Base-by-base conservation (phyloP, 352 stramenopile species). In the Globisporangium viniferum region DNA sequence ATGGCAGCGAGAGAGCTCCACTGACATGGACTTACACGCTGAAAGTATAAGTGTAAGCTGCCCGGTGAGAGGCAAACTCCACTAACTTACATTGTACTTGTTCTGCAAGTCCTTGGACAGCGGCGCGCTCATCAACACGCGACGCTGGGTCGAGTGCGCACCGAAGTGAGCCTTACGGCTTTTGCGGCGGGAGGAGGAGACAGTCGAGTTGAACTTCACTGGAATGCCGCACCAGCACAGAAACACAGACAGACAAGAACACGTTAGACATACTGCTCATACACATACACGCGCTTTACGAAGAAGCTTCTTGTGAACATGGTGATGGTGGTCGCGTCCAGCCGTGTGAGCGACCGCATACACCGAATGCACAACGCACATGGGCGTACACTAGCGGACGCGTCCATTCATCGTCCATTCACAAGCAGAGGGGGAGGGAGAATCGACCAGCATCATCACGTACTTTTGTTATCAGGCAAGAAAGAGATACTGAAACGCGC, bases 51-150 rank as follows among this genome's bases (percentile, higher is more conserved):
- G 80, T 88, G 84, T 80, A 70, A 65, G 69, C 69, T 41, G 54
- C 44, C 59, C 35, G n/a, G n/a, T 41, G 53, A 31, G 64, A 62
- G 41, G 60, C 59, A 59, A 65, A 60, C 64, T 18, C 41, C 76
- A 91, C 82, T 92, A 90, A 96, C 90, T 96, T 95, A 98, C 97
- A 89, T 98, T 98, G 86, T 99, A 98, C 93, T 99, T 98, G 74
- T 97, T 96, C 88, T 99, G 97, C 64, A 99, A 86, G 82, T 99
- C 98, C 95, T 99, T 99, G 72, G 92, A 99, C 69, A 99, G 86
- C 75, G 93, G 93, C 65, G 97, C 93, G 73, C 90, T 98, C 98
- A 99, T 99, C 62, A 99, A 81, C 76, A 97, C 95, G 78, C 97
- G 88, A 73, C 98, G 94, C 64, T 93, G 88, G 68, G 95, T 97